Evolutionary conservation across 768 basidiomycete genomes (phyloP).

Genomic region (Leccinellum luteum): DNA sequence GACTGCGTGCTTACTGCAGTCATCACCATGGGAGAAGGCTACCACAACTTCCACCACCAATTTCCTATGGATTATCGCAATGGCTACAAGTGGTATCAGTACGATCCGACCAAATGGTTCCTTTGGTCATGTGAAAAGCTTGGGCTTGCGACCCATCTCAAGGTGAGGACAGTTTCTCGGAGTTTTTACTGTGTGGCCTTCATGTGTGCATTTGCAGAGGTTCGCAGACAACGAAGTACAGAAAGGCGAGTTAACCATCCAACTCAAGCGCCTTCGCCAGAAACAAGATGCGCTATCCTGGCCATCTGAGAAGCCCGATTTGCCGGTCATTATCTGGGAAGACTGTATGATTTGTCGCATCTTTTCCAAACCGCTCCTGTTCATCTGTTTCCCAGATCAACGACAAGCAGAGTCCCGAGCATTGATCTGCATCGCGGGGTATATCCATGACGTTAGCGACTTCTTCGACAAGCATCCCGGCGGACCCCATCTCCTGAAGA

Average conservation of each 20-base stretch:
- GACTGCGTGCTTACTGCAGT: slow-evolving; percentile 86
- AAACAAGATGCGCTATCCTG: slow-evolving; percentile 74
- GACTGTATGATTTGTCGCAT: slow-evolving; percentile 48
- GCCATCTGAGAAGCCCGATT: slow-evolving; percentile 69
- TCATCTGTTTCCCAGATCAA: slow-evolving; percentile 48
- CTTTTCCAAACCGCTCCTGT: slow-evolving; percentile 2
- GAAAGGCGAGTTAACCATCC: slow-evolving; percentile 89
- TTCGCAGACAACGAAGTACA: slow-evolving; percentile 58
- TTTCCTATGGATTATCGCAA: slow-evolving; percentile 96
- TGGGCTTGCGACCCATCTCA: slow-evolving; percentile 52
- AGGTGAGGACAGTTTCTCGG: slow-evolving; percentile 28
- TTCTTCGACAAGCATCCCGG: slow-evolving; percentile 91
- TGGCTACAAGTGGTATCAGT: slow-evolving; percentile 84
- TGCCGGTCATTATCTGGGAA: slow-evolving; percentile 86
- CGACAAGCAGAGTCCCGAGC: slow-evolving; percentile 74
- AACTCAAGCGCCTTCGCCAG: slow-evolving; percentile 77
- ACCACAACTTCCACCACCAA: slow-evolving; percentile 95
- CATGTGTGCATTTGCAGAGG: slow-evolving; percentile 30
- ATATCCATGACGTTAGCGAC: slow-evolving; percentile 79
- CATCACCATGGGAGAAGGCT: slow-evolving; percentile 91
- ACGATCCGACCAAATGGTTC: slow-evolving; percentile 91
- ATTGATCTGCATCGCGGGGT: slow-evolving; percentile 82
- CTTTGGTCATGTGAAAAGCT: slow-evolving; percentile 45
- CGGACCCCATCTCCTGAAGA: slow-evolving; percentile 73
- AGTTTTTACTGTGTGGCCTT: not conserved